Base-by-base conservation (phyloP, 495 filamentous ascomycete genomes). In the Daldinia childiae region DNA sequence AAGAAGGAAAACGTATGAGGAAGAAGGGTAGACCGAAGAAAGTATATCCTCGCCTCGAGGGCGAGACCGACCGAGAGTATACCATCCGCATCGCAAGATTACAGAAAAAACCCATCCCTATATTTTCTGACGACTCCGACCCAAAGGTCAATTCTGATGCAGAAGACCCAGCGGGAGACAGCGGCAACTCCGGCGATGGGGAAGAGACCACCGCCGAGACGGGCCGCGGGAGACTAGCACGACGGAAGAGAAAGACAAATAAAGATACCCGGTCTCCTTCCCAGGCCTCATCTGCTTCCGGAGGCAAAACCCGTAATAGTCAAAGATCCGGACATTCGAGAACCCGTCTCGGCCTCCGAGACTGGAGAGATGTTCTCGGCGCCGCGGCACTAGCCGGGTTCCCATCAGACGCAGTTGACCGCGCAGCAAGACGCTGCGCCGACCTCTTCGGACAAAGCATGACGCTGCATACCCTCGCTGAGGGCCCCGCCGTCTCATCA, bases 341-440 rank as follows among this genome's bases (percentile, higher is more conserved):
- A 76, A 30, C 24, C 12, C 62, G 72, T 41, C 68, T 86, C 62
- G 84, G 79, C 3, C 79, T 89, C 5, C 87, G 92, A 2, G 91
- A 95, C 77, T 97, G 93, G 93, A 90, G 90, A 48, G 91, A 94
- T 61, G 85, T 95, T 1, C 77, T 96, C 32, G 91, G 91, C 8
- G 80, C 92, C 0, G 93, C 93, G 21, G 85, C 91, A 0, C 83
- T 94, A 64, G 86, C 83, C 1, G 92, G 90, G 0, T 91, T 92
- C 76, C 80, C 89, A 0, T 72, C 84, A 1, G 74, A 77, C 4
- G 90, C 88, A 5, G 81, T 97, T 7, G 83, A 86, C 45, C 85
- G 91, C 54, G 84, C 92, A 0, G 86, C 89, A 3, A 81, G 88
- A 72, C 83, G 93, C 38, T 97, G 93, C 74, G 84, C 88, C 1